Evolutionary conservation across 2,329 filamentous ascomycete genomes (phyloP).

Genomic region (Sporothrix brasiliensis): DNA sequence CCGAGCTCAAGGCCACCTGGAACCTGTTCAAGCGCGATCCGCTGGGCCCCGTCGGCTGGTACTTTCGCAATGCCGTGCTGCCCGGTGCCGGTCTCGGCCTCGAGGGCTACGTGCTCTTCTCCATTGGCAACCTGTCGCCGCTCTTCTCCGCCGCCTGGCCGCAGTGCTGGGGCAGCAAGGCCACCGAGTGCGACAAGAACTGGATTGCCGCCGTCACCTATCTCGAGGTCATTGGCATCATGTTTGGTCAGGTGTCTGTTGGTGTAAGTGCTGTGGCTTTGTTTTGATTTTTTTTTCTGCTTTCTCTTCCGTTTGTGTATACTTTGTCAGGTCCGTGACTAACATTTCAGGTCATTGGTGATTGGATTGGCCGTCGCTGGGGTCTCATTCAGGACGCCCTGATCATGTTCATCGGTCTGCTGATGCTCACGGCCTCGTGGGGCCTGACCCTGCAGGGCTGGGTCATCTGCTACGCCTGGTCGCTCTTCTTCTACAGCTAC

Average conservation of each 20-base stretch:
- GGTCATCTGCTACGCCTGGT: conserved; percentile 97
- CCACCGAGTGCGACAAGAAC: conserved; percentile 68
- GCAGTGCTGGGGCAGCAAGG: conserved; percentile 68
- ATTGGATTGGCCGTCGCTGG: conserved; percentile 87
- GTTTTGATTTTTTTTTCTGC: too few relatives aligned
- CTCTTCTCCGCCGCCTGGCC: conserved; percentile 77
- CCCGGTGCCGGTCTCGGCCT: conserved; percentile 90
- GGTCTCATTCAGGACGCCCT: conserved; percentile 92
- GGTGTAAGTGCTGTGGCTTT: conserved; percentile 58
- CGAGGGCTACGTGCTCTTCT: conserved; percentile 96
- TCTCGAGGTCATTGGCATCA: conserved; percentile 92
- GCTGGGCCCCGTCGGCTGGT: conserved; percentile 79
- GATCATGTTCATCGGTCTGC: conserved; percentile 90
- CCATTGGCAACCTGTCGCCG: conserved; percentile 88
- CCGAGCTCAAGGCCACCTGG: conserved; percentile 70
- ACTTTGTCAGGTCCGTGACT: neutral
- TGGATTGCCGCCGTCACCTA: conserved; percentile 88
- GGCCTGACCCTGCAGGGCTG: conserved; percentile 84
- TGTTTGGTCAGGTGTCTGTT: conserved; percentile 86
- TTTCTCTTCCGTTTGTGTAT: too few relatives aligned
- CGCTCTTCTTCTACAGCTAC: conserved; percentile 82
- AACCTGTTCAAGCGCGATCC: conserved; percentile 85
- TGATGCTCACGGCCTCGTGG: conserved; percentile 93
- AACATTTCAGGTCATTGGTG: conserved; percentile 54
- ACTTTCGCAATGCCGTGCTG: conserved; percentile 87